phyloP scores from a whole-genome alignment of 2,329 filamentous ascomycete species.

The Xylariaceae sp. region DNA sequence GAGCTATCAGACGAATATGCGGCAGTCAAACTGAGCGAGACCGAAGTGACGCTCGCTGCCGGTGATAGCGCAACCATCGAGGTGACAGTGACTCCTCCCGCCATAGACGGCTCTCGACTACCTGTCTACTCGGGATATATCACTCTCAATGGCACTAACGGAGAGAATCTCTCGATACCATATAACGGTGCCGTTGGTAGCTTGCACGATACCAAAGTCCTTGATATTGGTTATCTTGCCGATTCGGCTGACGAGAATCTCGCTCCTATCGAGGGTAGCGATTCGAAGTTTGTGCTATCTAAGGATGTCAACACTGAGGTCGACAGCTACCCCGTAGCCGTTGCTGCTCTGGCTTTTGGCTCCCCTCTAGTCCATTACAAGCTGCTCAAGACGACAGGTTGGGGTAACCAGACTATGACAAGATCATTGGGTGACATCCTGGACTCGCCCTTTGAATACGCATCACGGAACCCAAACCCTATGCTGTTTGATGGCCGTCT shows the following conservation, averaged over 20 bases:
- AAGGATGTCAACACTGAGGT: constrained; percentile 17
- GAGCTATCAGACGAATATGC: constrained; percentile 40
- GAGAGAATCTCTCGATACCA: constrained; percentile 32
- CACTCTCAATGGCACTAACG: constrained; percentile 41
- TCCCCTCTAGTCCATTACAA: constrained; percentile 41
- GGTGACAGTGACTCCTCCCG: constrained; percentile 43
- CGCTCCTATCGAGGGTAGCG: constrained; percentile 21
- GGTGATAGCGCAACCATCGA: constrained; percentile 32
- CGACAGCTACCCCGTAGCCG: constrained; percentile 37
- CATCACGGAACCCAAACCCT: constrained; percentile 31
- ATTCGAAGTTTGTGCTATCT: constrained; percentile 25
- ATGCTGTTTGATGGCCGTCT: constrained; percentile 45
- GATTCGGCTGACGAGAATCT: constrained; percentile 32
- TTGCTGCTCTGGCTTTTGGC: constrained; percentile 42
- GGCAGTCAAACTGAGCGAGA: constrained; percentile 38
- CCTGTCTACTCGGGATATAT: constrained; percentile 48
- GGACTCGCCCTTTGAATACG: constrained; percentile 36
- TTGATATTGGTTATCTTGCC: constrained; percentile 34
- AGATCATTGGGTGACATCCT: constrained; percentile 38
- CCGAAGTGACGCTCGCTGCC: constrained; percentile 29
- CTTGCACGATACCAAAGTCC: constrained; percentile 32
- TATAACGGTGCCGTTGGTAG: constrained; percentile 36
- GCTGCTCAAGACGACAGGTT: constrained; percentile 38
- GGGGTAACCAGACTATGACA: constrained; percentile 17
- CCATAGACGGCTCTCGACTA: constrained; percentile 36